Percentiles rank a stretch among this genome's conserved stretches.
These are phyloP conservation scores for Potentilla sterilis DNA, from an alignment of 306 rosid genomes.

Conservation along the genomic window DNA sequence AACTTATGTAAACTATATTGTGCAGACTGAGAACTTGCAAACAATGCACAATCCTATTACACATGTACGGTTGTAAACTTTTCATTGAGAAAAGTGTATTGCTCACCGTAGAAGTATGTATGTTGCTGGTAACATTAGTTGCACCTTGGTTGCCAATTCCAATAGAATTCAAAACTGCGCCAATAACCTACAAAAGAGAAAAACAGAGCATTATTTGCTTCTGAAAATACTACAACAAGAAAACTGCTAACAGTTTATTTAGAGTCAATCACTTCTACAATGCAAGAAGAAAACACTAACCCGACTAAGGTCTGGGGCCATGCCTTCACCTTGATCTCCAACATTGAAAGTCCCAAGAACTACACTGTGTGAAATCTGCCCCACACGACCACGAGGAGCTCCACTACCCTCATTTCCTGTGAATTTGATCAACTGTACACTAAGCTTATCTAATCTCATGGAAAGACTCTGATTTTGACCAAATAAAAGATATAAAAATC, in stretches of 20 bases:
- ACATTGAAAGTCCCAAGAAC: slow-evolving; percentile 93
- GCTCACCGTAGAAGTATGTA: slow-evolving; percentile 58
- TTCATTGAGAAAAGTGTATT: slow-evolving; percentile 17
- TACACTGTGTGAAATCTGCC: slow-evolving; percentile 93
- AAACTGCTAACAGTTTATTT: not conserved
- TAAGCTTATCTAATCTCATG: slow-evolving; percentile 13
- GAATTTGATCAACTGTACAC: slow-evolving; percentile 21
- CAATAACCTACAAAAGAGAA: slow-evolving; percentile 64
- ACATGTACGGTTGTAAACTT: slow-evolving; percentile 4
- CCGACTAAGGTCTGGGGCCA: slow-evolving; percentile 78
- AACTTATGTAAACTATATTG: not conserved
- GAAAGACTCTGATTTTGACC: not conserved
- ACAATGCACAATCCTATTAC: not conserved
- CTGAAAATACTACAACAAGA: not conserved
- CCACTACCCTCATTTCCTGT: slow-evolving; percentile 67
- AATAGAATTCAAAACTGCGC: slow-evolving; percentile 88
- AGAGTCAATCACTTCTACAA: not conserved
- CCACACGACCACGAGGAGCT: slow-evolving; percentile 65
- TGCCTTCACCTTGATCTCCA: slow-evolving; percentile 89
- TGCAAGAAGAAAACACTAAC: slow-evolving; percentile 37
- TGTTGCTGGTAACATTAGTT: slow-evolving; percentile 38
- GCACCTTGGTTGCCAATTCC: slow-evolving; percentile 66
- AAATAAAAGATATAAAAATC: not conserved
- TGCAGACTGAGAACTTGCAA: not conserved
- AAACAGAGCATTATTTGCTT: slow-evolving; percentile 6